Conservation (phyloP, 2,329 filamentous ascomycete species). For the Acephala macrosclerotiorum region DNA sequence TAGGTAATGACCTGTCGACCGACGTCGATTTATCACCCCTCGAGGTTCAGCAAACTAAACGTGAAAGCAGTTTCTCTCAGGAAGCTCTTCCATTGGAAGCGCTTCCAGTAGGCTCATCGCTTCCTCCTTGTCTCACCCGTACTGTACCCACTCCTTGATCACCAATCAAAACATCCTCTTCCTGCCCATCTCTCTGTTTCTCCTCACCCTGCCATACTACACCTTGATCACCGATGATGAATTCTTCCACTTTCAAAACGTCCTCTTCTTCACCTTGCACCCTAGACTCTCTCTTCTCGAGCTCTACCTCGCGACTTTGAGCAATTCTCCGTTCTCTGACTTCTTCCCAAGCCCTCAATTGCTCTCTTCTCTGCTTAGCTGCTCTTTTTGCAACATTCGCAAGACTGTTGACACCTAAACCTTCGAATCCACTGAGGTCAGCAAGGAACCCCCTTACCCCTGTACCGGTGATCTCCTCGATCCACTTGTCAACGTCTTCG, state of each 20-base stretch:
- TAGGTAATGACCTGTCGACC: background rate
- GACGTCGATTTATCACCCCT: background rate
- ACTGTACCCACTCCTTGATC: slow-evolving; percentile 12
- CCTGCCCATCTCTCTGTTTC: background rate
- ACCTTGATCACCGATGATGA: slow-evolving; percentile 19
- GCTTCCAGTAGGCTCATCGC: too few relatives aligned
- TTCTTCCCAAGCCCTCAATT: slow-evolving; percentile 29
- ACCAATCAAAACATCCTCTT: slow-evolving; percentile 4
- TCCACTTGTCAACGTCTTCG: slow-evolving; percentile 59
- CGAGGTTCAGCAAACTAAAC: too few relatives aligned
- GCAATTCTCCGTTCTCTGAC: slow-evolving; percentile 26
- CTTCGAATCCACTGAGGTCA: slow-evolving; percentile 60
- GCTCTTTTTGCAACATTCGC: slow-evolving; percentile 36
- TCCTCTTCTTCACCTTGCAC: slow-evolving; percentile 3
- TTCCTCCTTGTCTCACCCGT: background rate
- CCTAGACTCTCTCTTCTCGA: background rate
- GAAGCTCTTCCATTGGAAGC: background rate
- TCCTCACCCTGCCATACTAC: slow-evolving; percentile 6
- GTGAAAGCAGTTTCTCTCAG: background rate
- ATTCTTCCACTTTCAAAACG: slow-evolving; percentile 8
- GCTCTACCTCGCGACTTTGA: background rate
- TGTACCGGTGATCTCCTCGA: slow-evolving; percentile 59
- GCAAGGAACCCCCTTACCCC: slow-evolving; percentile 62
- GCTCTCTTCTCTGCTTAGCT: slow-evolving; percentile 32
- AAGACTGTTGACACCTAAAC: slow-evolving; percentile 44